Conservation (phyloP, 2,329 filamentous ascomycete species). For the Aureobasidium sp. region DNA sequence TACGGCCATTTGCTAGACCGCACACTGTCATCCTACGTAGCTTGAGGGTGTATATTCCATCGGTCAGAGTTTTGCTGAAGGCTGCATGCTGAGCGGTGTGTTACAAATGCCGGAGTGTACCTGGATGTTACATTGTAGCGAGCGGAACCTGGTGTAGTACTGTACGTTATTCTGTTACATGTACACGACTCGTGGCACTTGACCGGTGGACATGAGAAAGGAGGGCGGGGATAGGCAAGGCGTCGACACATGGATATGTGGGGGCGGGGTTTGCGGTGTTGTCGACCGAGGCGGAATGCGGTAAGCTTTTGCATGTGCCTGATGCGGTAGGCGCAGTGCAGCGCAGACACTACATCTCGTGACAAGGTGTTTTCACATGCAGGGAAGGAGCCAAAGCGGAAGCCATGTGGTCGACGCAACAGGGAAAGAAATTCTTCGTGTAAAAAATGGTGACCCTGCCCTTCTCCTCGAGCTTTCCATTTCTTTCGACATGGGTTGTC, state of each 20-base stretch:
- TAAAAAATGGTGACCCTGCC: neutral
- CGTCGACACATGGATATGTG: neutral
- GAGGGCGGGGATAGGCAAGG: slow-evolving; percentile 3
- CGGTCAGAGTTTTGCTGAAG: neutral
- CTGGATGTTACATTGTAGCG: neutral
- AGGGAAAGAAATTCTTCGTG: too few species aligned
- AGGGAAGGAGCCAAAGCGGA: neutral
- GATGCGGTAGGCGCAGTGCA: neutral
- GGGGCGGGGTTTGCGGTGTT: neutral
- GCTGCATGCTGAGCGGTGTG: neutral
- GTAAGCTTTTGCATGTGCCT: slow-evolving; percentile 1
- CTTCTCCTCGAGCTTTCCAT: neutral
- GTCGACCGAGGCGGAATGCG: slow-evolving; percentile 5
- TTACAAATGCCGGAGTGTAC: neutral
- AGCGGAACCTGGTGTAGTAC: neutral
- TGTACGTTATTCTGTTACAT: neutral
- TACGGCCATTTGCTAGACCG: neutral
- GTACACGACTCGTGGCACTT: neutral
- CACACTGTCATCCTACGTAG: neutral
- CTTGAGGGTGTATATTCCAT: too few species aligned
- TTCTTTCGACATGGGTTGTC: neutral
- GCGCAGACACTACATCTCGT: neutral
- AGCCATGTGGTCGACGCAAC: neutral
- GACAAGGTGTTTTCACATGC: neutral
- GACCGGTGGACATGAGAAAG: neutral